A percentile compares a stretch with the other conserved stretches of the same genome.
Conservation (phyloP, 495 filamentous ascomycete species). For the Clavariopsis aquatica region DNA sequence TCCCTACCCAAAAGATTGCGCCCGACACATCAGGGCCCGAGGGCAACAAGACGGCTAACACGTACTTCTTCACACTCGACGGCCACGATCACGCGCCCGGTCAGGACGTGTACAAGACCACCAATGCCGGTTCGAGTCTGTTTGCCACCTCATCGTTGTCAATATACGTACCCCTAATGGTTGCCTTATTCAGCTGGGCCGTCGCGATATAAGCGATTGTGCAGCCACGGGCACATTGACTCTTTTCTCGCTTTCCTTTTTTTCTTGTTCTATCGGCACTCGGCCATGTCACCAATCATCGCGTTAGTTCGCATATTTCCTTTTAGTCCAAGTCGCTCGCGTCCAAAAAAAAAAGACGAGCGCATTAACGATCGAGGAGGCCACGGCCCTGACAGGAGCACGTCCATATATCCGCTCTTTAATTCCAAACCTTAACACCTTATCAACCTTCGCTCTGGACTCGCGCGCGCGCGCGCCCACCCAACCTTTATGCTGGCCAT, state of each 20-base stretch:
- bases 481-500: not conserved
- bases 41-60: conserved; percentile 45
- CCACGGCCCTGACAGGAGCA: not conserved
- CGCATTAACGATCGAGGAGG: conserved; percentile 8
- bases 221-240: not conserved
- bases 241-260: not conserved
- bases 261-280: not conserved
- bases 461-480: no score
- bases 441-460: not conserved
- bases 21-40: conserved; percentile 38
- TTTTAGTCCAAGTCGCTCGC: not conserved
- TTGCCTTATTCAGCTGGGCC: conserved; percentile 16
- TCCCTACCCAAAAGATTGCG: conserved; percentile 56
- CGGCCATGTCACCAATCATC: not conserved
- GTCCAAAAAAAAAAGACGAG: conserved; percentile 3
- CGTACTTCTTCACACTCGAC: conserved; percentile 62
- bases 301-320: conserved; percentile 2
- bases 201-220: conserved; percentile 1
- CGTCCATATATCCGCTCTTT: not conserved
- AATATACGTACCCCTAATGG: conserved; percentile 11
- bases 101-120: conserved; percentile 11
- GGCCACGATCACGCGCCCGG: conserved; percentile 15
- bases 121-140: conserved; percentile 4
- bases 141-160: not conserved
- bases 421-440: not conserved